These are phyloP conservation scores for Fusarium sp. DNA, from an alignment of 2,329 filamentous ascomycete species.

Conservation along the genomic window DNA sequence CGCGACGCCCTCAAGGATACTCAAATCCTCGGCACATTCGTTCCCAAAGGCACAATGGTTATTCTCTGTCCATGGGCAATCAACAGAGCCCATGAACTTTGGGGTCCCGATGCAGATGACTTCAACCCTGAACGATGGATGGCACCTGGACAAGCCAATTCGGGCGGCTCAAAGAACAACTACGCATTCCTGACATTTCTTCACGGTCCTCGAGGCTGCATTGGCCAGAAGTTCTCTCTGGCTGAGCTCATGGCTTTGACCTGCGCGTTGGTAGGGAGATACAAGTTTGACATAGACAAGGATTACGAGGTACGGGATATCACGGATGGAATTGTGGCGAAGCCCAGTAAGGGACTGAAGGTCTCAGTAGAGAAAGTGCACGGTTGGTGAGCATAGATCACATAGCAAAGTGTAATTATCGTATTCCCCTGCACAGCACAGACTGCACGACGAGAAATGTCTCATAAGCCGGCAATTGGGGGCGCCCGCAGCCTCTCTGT, in stretches of 20 bases:
- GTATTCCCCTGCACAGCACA: not conserved
- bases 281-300: slow-evolving; percentile 35
- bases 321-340: slow-evolving; percentile 42
- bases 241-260: slow-evolving; percentile 44
- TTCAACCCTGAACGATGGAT: slow-evolving; percentile 59
- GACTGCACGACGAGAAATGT: not conserved
- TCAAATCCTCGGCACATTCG: slow-evolving; percentile 52
- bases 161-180: slow-evolving; percentile 77
- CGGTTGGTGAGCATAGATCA: slow-evolving; percentile 27
- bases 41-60: slow-evolving; percentile 57
- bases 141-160: slow-evolving; percentile 54
- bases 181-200: slow-evolving; percentile 84
- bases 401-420: not conserved
- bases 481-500: too few species aligned
- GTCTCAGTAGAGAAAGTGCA: slow-evolving; percentile 19
- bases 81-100: slow-evolving; percentile 52
- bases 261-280: slow-evolving; percentile 36
- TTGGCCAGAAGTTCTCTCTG: slow-evolving; percentile 47
- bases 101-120: slow-evolving; percentile 55
- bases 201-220: slow-evolving; percentile 63
- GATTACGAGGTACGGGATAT: slow-evolving; percentile 39
- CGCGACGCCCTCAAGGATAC: slow-evolving; percentile 54
- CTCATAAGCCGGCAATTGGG: not conserved
- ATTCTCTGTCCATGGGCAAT: slow-evolving; percentile 53
- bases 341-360: slow-evolving; percentile 27